Percentiles rank a stretch among this genome's conserved stretches.
Evolutionary conservation across 495 filamentous ascomycete genomes (phyloP).

Genomic region (Lentithecium fluviatile): DNA sequence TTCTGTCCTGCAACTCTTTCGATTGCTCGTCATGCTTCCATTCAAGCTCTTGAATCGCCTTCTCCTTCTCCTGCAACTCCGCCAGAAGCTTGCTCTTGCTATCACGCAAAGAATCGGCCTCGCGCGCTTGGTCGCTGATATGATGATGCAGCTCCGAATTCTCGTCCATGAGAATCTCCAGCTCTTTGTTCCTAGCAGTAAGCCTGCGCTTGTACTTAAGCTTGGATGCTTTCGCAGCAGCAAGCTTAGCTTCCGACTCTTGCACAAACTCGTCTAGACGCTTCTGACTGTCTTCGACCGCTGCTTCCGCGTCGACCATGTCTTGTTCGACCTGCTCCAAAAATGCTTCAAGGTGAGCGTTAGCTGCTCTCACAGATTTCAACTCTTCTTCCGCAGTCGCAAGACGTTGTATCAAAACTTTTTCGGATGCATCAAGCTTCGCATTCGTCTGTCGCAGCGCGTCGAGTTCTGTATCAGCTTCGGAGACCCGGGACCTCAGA

Average conservation of each 20-base stretch:
- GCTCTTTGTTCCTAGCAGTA: conserved; percentile 21
- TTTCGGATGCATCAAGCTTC: conserved; percentile 24
- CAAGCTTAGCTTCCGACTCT: conserved; percentile 25
- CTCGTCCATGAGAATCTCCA: conserved; percentile 24
- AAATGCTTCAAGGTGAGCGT: conserved; percentile 24
- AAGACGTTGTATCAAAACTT: conserved; percentile 14
- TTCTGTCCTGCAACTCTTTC: neutral
- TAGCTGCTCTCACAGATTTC: conserved; percentile 7
- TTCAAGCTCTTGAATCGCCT: neutral
- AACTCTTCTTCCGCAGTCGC: conserved; percentile 30
- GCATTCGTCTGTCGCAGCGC: conserved; percentile 6
- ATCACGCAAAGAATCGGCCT: conserved; percentile 26
- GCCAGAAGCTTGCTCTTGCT: conserved; percentile 42
- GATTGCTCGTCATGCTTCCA: neutral
- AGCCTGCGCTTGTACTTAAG: conserved; percentile 29
- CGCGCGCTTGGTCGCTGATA: conserved; percentile 9
- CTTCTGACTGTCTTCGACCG: conserved; percentile 27
- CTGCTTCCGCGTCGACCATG: conserved; percentile 27
- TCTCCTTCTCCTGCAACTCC: conserved; percentile 31
- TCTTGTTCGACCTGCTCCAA: conserved; percentile 31
- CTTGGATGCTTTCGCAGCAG: conserved; percentile 13
- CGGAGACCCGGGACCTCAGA: neutral
- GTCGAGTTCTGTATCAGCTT: neutral
- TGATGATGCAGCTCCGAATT: conserved; percentile 24
- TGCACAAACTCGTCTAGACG: conserved; percentile 20